Conservation (phyloP, 331 rosid genomes). For the Pyracantha coccinea region DNA sequence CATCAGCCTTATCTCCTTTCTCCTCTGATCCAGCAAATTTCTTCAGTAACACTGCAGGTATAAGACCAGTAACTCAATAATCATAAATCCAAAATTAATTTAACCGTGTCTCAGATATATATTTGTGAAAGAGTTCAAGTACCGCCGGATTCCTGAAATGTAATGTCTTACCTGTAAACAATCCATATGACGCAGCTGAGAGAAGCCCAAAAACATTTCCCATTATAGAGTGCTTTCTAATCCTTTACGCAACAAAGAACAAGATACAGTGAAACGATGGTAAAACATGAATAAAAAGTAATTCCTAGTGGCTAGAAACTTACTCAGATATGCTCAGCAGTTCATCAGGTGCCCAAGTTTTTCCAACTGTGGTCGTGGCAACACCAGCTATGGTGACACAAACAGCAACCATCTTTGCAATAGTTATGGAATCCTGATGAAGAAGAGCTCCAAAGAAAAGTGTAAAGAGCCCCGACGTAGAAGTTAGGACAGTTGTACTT, state of each 20-base stretch:
- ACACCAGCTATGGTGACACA: constrained; percentile 63
- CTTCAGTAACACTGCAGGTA: constrained; percentile 53
- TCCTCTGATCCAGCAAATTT: constrained; percentile 62
- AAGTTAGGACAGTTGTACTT: constrained; percentile 60
- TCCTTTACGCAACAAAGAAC: constrained; percentile 28
- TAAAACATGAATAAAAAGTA: not conserved
- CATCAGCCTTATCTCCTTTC: constrained; percentile 55
- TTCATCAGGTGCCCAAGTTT: constrained; percentile 60
- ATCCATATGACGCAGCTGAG: constrained; percentile 56
- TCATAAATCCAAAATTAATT: not conserved
- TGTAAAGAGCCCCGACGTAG: constrained; percentile 64
- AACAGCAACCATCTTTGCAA: constrained; percentile 51
- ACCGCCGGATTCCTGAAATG: not conserved
- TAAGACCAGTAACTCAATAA: constrained; percentile 2
- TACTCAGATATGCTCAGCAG: constrained; percentile 33
- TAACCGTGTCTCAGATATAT: not conserved
- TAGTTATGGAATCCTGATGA: constrained; percentile 48
- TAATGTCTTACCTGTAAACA: constrained; percentile 51
- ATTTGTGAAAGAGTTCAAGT: not conserved
- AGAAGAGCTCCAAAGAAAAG: constrained; percentile 65
- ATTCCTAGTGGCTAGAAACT: constrained; percentile 16
- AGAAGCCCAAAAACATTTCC: constrained; percentile 59
- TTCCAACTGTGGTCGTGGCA: constrained; percentile 58
- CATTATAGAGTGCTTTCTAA: constrained; percentile 37
- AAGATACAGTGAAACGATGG: not conserved